Percentiles rank a stretch among this genome's conserved stretches.
Conservation (phyloP, 73 alveolate species). For the Vitrella brassicaformis region DNA sequence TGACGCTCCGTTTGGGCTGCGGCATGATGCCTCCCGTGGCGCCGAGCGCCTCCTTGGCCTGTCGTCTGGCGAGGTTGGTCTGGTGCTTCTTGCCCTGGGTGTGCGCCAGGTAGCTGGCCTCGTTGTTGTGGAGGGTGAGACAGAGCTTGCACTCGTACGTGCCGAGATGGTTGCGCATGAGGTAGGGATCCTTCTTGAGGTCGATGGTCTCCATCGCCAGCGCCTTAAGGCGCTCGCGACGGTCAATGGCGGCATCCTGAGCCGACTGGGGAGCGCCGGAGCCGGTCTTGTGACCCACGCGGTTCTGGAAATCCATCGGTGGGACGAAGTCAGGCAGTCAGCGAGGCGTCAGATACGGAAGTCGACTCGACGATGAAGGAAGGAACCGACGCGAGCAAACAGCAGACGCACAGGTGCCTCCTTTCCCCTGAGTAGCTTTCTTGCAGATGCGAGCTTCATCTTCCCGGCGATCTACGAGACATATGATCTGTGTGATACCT, state of each 20-base stretch:
- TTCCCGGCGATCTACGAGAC: too few relatives aligned
- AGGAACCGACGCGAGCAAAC: too few relatives aligned
- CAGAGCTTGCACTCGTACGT: constrained; percentile 97
- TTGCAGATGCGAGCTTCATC: too few relatives aligned
- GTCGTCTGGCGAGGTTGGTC: constrained; percentile 79
- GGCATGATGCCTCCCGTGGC: constrained; percentile 41
- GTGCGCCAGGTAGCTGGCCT: constrained; percentile 90
- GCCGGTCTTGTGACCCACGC: constrained; percentile 34
- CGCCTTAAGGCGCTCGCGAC: constrained; percentile 84
- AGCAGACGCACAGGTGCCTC: too few relatives aligned
- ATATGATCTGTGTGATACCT: too few relatives aligned
- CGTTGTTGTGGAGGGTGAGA: constrained; percentile 95
- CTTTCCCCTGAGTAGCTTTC: too few relatives aligned
- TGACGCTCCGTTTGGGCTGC: constrained; percentile 45
- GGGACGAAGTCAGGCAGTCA: too few relatives aligned
- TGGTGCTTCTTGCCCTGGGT: constrained; percentile 98
- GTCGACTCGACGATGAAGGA: too few relatives aligned
- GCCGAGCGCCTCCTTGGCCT: constrained; percentile 70
- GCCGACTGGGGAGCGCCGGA: constrained; percentile 1
- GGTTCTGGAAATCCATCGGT: constrained; percentile 25
- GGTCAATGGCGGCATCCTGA: constrained; percentile 35
- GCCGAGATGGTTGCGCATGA: constrained; percentile 94
- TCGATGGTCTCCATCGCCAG: constrained; percentile 95
- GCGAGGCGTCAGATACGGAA: too few relatives aligned
- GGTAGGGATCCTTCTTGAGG: constrained; percentile 94